A percentile compares a stretch with the other conserved stretches of the same genome.
These are phyloP conservation scores for Lecanicillium sp. DNA, from an alignment of 2,329 filamentous ascomycete species.

Conservation along the genomic window DNA sequence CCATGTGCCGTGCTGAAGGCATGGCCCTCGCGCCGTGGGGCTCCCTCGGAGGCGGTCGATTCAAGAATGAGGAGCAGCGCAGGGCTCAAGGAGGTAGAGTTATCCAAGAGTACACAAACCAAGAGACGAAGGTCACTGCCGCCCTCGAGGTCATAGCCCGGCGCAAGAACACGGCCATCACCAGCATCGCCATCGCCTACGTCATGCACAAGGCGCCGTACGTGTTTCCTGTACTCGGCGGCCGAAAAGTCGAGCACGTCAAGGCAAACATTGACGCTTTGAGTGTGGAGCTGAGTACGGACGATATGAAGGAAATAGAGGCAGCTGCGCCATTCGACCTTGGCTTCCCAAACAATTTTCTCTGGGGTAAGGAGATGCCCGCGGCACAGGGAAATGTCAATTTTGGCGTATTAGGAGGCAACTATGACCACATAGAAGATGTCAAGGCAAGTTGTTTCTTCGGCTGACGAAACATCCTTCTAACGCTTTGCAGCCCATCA, in stretches of 20 bases:
- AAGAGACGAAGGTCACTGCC: constrained; percentile 45
- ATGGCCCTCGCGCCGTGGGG: constrained; percentile 57
- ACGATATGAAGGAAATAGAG: constrained; percentile 64
- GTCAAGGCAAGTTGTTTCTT: constrained; percentile 25
- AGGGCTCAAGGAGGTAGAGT: constrained; percentile 31
- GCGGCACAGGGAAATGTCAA: constrained; percentile 36
- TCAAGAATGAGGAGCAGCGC: constrained; percentile 35
- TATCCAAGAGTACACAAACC: constrained; percentile 36
- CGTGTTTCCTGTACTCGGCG: constrained; percentile 68
- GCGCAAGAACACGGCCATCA: constrained; percentile 37
- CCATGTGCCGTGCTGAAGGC: constrained; percentile 36
- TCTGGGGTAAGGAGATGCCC: constrained; percentile 37
- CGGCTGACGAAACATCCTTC: constrained; percentile 7
- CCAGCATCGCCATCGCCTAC: constrained; percentile 60
- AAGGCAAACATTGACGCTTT: constrained; percentile 65
- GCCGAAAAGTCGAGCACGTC: constrained; percentile 63
- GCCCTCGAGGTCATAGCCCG: constrained; percentile 44
- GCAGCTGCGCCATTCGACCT: constrained; percentile 53
- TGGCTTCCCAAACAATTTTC: constrained; percentile 61
- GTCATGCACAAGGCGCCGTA: constrained; percentile 66
- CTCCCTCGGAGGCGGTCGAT: constrained; percentile 44
- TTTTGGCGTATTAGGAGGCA: constrained; percentile 41
- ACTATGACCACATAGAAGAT: constrained; percentile 44
- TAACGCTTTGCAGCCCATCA: constrained; percentile 31
- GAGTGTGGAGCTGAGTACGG: constrained; percentile 48